These are phyloP conservation scores for Epichloe uncinata DNA, from an alignment of 2,329 filamentous ascomycete species.

Conservation along the genomic window DNA sequence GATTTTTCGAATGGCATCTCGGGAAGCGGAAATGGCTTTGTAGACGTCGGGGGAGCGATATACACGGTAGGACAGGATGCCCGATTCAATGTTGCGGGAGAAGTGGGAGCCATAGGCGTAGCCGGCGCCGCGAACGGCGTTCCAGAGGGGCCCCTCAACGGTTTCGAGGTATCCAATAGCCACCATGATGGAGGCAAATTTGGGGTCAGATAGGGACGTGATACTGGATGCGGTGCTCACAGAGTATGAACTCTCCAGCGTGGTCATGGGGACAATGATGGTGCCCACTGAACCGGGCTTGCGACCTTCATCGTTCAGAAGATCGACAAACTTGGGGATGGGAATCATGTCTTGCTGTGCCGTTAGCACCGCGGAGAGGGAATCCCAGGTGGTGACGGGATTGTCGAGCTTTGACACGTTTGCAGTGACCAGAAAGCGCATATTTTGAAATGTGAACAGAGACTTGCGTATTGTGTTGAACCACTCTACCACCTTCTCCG, in stretches of 20 bases:
- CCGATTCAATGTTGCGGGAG: slow-evolving; percentile 61
- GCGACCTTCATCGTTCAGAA: slow-evolving; percentile 64
- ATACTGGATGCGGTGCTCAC: slow-evolving; percentile 64
- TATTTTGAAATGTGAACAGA: slow-evolving; percentile 73
- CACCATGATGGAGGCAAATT: slow-evolving; percentile 73
- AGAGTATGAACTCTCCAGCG: slow-evolving; percentile 84
- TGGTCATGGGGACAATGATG: slow-evolving; percentile 78
- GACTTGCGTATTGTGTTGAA: slow-evolving; percentile 63
- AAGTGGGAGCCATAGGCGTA: slow-evolving; percentile 85
- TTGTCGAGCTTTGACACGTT: slow-evolving; percentile 60
- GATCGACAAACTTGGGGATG: slow-evolving; percentile 53
- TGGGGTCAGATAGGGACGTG: slow-evolving; percentile 60
- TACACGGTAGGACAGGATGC: slow-evolving; percentile 70
- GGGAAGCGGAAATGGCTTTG: slow-evolving; percentile 71
- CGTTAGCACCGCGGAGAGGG: slow-evolving; percentile 27
- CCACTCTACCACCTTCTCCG: slow-evolving; percentile 59
- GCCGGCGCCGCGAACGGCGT: slow-evolving; percentile 80
- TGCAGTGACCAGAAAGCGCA: slow-evolving; percentile 73
- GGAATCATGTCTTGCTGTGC: slow-evolving; percentile 42
- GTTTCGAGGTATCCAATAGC: slow-evolving; percentile 84
- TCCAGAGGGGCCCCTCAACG: slow-evolving; percentile 90
- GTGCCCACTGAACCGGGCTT: slow-evolving; percentile 61
- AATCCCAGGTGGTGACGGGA: slow-evolving; percentile 69
- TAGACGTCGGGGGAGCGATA: slow-evolving; percentile 83
- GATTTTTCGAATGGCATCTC: slow-evolving; percentile 60